Evolutionary conservation across 179 eudicot species (phyloP).

Genomic region (Heliamphora pulchella): DNA sequence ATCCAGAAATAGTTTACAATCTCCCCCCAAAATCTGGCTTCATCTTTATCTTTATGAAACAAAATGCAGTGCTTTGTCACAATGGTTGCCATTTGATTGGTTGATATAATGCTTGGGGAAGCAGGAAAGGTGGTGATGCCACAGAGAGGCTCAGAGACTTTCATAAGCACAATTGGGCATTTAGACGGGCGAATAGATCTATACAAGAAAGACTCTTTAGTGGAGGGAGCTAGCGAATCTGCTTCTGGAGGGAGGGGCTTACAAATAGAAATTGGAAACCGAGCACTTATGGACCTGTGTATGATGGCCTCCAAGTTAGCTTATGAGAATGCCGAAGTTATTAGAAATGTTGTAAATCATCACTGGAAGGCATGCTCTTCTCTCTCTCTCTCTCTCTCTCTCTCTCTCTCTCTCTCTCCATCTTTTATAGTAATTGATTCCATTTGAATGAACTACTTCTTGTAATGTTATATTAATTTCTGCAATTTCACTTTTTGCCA

Average conservation of each 20-base stretch:
- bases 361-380: constrained; percentile 64
- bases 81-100: neutral
- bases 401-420: neutral
- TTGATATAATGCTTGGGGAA: constrained; percentile 6
- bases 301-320: constrained; percentile 84
- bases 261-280: constrained; percentile 24
- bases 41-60: neutral
- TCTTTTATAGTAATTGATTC: neutral
- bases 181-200: constrained; percentile 64
- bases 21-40: neutral
- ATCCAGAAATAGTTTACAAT: neutral
- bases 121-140: constrained; percentile 68
- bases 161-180: constrained; percentile 70
- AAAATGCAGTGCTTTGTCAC: neutral
- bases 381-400: neutral
- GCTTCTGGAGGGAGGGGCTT: constrained; percentile 13
- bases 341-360: constrained; percentile 45
- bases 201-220: constrained; percentile 20
- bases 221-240: constrained; percentile 14
- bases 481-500: constrained; percentile 9
- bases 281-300: constrained; percentile 57
- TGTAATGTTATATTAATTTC: neutral
- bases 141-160: constrained; percentile 52
- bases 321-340: constrained; percentile 67
- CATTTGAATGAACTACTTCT: neutral